phyloP scores from a whole-genome alignment of 768 basidiomycete species.

The Russula compacta region DNA sequence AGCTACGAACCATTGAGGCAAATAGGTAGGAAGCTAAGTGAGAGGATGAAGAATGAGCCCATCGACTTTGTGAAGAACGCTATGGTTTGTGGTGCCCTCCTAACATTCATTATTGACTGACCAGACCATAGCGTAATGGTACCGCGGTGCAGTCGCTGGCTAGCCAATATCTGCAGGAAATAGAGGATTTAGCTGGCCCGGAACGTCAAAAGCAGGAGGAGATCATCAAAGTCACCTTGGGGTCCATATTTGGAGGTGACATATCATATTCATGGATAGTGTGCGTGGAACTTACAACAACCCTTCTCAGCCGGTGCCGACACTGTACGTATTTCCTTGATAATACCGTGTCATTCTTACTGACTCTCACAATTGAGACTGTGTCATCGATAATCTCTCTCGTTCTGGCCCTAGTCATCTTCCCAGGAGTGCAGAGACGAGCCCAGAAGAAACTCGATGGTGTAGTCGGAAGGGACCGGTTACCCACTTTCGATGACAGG shows the following conservation, averaged over 20 bases:
- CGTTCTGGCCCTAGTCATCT: neutral
- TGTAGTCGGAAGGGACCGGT: slow-evolving; percentile 22
- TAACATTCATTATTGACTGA: neutral
- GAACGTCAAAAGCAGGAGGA: neutral
- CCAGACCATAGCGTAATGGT: neutral
- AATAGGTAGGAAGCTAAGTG: neutral
- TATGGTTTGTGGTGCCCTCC: neutral
- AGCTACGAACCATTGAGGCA: neutral
- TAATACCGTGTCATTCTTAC: neutral
- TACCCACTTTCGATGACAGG: slow-evolving; percentile 25
- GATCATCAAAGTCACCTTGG: neutral
- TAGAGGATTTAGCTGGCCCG: neutral
- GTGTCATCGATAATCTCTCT: slow-evolving; percentile 7
- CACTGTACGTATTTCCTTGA: neutral
- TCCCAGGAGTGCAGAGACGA: slow-evolving; percentile 6
- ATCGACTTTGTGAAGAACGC: neutral
- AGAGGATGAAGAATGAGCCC: neutral
- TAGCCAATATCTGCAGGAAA: neutral
- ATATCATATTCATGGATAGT: neutral
- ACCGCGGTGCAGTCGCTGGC: slow-evolving; percentile 6
- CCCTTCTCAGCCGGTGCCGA: slow-evolving; percentile 3
- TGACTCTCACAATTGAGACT: neutral
- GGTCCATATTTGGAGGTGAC: slow-evolving; percentile 2
- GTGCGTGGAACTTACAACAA: neutral
- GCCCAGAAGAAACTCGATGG: slow-evolving; percentile 24